phyloP scores from a whole-genome alignment of 2,329 filamentous ascomycete species.

The Alternaria sp. region DNA sequence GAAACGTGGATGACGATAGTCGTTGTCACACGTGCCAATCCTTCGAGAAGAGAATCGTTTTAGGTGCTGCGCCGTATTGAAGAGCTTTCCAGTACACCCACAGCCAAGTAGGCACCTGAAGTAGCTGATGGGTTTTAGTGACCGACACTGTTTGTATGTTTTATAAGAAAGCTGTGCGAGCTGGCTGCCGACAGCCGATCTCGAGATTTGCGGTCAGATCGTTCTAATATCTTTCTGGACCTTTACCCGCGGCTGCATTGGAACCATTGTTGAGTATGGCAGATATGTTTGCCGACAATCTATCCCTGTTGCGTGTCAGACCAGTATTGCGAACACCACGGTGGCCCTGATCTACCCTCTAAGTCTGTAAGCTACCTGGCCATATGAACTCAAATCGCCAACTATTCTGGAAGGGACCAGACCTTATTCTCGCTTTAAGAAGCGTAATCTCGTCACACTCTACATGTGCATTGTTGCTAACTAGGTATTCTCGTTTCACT shows the following conservation, averaged over 20 bases:
- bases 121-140: neutral
- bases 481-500: no score
- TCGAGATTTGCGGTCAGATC: neutral
- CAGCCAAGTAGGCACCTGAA: neutral
- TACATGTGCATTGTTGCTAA: no score
- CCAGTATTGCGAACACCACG: neutral
- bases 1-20: neutral
- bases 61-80: neutral
- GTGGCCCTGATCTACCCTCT: no score
- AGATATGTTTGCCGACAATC: neutral
- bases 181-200: neutral
- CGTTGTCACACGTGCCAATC: neutral
- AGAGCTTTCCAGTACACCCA: neutral
- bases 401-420: no score
- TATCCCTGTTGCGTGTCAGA: neutral
- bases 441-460: no score
- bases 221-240: neutral
- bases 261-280: slow-evolving; percentile 1
- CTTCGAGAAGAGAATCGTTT: neutral
- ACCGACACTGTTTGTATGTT: neutral
- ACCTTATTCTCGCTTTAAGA: no score
- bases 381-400: no score
- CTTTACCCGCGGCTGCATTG: neutral
- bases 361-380: no score
- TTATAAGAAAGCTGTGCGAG: neutral